Base-by-base conservation (phyloP, 2,329 filamentous ascomycete species). In the Trichoderma koningii region DNA sequence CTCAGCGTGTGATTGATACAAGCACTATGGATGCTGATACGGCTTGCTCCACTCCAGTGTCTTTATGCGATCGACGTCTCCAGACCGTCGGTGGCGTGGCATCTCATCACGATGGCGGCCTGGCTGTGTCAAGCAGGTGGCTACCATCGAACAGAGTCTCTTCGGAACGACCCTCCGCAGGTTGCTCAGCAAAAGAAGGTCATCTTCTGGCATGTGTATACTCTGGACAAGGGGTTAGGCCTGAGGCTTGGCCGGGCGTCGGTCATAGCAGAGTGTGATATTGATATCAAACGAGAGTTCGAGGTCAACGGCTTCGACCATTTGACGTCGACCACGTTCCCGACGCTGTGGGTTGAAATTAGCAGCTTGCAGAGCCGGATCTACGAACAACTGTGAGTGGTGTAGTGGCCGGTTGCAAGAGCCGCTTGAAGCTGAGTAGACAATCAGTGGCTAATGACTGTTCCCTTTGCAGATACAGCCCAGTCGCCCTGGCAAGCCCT, bases 1-100 rank as follows among this genome's bases (percentile, higher is more conserved):
- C 38, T 17, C 4, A 1, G 14, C 3, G 14, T 17, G 9, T 19
- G 7, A 12, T 6, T 1, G 10, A 60, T 34, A 3, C 34, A 21
- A 1, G 42, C 9, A 9, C 4, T 1, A 1, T 45, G 23, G 7
- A 3, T 15, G 50, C 34, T 42, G 34, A 28, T 7, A 17, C 19
- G 17, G 34, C 34, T 30, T 19, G 26, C 28, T 52, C 10, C 10
- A 10, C 1, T 19, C n/a, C 56, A 89, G 85, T 80, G 84, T 5
- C 76, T 85, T n/a, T 85, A 88, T 69, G 82, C 86, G 14, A 82
- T 89, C 55, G 86, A 89, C 67, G 79, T 83, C 15, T 87, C 85
- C 3, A 84, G 85, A 45, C 85, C 86, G 0, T 86, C 85, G 0
- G 79, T 89, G 3, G 85, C 85, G n/a, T 88, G 86, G 83, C 83